Percentiles rank a stretch among this genome's conserved stretches.
Evolutionary conservation across 129 eudicot genomes (phyloP).

Genomic region (Chrysanthemum makinoi): DNA sequence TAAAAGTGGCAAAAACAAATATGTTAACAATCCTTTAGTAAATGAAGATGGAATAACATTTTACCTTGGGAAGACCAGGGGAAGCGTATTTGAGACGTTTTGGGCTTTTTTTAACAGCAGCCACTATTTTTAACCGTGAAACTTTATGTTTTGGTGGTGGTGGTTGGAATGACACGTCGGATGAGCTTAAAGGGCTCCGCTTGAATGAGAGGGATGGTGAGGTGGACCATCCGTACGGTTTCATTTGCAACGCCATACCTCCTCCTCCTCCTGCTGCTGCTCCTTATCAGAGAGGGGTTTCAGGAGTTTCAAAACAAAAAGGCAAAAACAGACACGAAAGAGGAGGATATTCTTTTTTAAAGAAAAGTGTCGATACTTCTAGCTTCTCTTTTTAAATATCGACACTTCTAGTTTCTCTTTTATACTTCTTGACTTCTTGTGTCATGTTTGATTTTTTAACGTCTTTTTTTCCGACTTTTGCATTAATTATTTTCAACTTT

Average conservation of each 20-base stretch:
- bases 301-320: background rate
- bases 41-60: background rate
- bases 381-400: no score
- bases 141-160: background rate
- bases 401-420: no score
- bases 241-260: conserved; percentile 29
- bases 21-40: no score
- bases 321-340: background rate
- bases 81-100: conserved; percentile 87
- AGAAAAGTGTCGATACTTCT: no score
- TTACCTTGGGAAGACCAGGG: conserved; percentile 80
- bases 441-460: no score
- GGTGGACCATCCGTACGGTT: conserved; percentile 33
- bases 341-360: background rate
- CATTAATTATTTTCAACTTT: no score
- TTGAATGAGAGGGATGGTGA: conserved; percentile 38
- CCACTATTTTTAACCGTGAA: conserved; percentile 33
- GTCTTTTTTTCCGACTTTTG: no score
- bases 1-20: background rate
- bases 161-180: conserved; percentile 25
- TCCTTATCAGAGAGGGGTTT: conserved; percentile 10
- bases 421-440: no score
- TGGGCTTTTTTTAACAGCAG: conserved; percentile 75
- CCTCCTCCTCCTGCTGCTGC: no score
- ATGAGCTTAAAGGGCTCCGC: conserved; percentile 33